phyloP scores from a whole-genome alignment of 2,329 filamentous ascomycete genomes.

The Ceratocystis smalleyi region DNA sequence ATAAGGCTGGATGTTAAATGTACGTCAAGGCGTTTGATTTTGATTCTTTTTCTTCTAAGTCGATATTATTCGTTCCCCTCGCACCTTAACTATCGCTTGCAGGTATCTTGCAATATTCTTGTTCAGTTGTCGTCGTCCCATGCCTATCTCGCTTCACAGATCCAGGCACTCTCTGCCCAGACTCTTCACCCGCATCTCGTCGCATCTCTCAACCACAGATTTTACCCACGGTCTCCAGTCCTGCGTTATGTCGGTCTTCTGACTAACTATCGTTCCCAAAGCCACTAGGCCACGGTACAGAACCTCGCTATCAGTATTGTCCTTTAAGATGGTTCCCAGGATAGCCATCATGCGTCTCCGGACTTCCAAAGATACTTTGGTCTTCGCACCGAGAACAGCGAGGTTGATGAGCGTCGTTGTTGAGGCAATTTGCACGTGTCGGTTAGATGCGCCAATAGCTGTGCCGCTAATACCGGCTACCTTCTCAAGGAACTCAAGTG shows the following conservation, averaged over 20 bases:
- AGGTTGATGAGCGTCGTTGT: constrained; percentile 77
- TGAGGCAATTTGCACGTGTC: constrained; percentile 68
- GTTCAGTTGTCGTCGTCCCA: not conserved
- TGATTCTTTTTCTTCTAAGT: not conserved
- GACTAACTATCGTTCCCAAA: constrained; percentile 59
- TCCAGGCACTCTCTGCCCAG: constrained; percentile 33
- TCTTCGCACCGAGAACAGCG: constrained; percentile 44
- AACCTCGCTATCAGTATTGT: constrained; percentile 63
- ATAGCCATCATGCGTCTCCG: constrained; percentile 41
- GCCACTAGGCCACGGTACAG: constrained; percentile 71
- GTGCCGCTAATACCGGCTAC: constrained; percentile 38
- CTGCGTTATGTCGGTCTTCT: not conserved
- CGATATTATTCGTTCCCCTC: no score
- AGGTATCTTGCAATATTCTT: not conserved
- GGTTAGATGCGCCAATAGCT: constrained; percentile 43
- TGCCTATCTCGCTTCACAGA: constrained; percentile 17
- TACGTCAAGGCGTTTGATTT: not conserved
- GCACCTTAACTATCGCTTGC: no score
- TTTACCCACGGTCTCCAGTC: constrained; percentile 26
- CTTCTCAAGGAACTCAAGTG: constrained; percentile 47
- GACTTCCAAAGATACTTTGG: constrained; percentile 24
- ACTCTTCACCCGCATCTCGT: constrained; percentile 34
- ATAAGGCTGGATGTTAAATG: not conserved
- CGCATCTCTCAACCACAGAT: constrained; percentile 29
- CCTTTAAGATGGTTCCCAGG: constrained; percentile 45